Percentiles rank a stretch among this genome's conserved stretches.
Evolutionary conservation across 495 filamentous ascomycete genomes (phyloP).

Genomic region (Xeromyces bisporus): DNA sequence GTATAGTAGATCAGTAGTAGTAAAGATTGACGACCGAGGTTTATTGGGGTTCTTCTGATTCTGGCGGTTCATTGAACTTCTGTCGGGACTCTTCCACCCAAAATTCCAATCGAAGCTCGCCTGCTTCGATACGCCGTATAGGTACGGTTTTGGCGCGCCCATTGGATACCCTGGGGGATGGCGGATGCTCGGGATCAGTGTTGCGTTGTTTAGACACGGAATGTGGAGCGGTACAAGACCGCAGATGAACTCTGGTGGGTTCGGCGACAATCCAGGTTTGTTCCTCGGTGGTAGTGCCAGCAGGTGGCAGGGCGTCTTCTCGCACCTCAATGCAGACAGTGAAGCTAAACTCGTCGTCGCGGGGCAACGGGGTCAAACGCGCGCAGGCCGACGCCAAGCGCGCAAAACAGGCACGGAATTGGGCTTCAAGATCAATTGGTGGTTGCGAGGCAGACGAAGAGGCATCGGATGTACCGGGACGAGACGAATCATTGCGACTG

Average conservation of each 20-base stretch:
- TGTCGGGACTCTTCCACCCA: conserved; percentile 41
- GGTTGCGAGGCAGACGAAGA: conserved; percentile 18
- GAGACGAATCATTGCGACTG: conserved; percentile 26
- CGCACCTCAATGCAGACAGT: conserved; percentile 75
- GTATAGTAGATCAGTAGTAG: conserved; percentile 6
- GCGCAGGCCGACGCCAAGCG: conserved; percentile 37
- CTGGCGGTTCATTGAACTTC: conserved; percentile 35
- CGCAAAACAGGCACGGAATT: conserved; percentile 45
- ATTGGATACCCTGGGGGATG: conserved; percentile 24
- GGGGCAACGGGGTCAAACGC: conserved; percentile 45
- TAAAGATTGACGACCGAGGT: conserved; percentile 10
- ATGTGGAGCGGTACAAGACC: conserved; percentile 29
- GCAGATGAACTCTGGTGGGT: conserved; percentile 28
- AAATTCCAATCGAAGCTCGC: conserved; percentile 35
- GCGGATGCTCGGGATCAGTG: conserved; percentile 20
- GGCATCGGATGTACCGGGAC: conserved; percentile 20
- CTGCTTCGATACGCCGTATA: conserved; percentile 36
- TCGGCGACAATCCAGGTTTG: conserved; percentile 38
- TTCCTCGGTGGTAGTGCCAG: conserved; percentile 40
- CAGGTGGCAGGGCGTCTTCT: conserved; percentile 56
- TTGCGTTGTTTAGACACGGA: conserved; percentile 28
- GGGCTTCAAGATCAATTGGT: conserved; percentile 49
- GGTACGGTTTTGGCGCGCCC: conserved; percentile 35
- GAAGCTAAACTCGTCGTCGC: conserved; percentile 56
- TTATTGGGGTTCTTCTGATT: conserved; percentile 26